These are phyloP conservation scores for Heritiera fomes DNA, from an alignment of 345 rosid genomes.

Conservation along the genomic window DNA sequence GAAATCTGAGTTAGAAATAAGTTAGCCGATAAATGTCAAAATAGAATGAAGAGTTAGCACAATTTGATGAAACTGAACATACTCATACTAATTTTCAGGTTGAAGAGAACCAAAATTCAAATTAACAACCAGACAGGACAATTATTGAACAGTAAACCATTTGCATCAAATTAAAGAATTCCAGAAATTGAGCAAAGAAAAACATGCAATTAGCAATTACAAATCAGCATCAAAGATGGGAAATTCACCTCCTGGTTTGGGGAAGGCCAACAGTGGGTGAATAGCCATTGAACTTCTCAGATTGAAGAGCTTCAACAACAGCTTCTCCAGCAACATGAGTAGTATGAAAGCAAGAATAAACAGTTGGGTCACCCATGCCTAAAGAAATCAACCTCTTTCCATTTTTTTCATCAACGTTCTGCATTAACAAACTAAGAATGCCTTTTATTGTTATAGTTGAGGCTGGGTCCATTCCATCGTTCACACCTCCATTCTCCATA, in stretches of 20 bases:
- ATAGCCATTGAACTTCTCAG: slow-evolving; percentile 84
- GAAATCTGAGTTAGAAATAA: too few species aligned
- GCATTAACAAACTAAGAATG: slow-evolving; percentile 62
- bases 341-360: slow-evolving; percentile 72
- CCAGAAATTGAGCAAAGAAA: neutral
- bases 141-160: neutral
- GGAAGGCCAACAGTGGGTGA: slow-evolving; percentile 93
- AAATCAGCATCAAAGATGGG: neutral
- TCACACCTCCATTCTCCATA: slow-evolving; percentile 18
- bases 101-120: neutral
- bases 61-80: neutral
- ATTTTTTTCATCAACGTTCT: slow-evolving; percentile 43
- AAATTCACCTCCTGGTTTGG: slow-evolving; percentile 70
- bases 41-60: neutral
- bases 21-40: too few species aligned
- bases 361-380: slow-evolving; percentile 95
- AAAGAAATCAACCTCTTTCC: slow-evolving; percentile 60
- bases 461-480: slow-evolving; percentile 39
- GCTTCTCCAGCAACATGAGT: slow-evolving; percentile 63
- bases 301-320: slow-evolving; percentile 67
- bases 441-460: slow-evolving; percentile 78
- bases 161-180: neutral
- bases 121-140: neutral
- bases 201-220: neutral
- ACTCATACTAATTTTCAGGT: neutral